phyloP scores from a whole-genome alignment of 257 asterid genomes.

The Thymus quinquecostatus region DNA sequence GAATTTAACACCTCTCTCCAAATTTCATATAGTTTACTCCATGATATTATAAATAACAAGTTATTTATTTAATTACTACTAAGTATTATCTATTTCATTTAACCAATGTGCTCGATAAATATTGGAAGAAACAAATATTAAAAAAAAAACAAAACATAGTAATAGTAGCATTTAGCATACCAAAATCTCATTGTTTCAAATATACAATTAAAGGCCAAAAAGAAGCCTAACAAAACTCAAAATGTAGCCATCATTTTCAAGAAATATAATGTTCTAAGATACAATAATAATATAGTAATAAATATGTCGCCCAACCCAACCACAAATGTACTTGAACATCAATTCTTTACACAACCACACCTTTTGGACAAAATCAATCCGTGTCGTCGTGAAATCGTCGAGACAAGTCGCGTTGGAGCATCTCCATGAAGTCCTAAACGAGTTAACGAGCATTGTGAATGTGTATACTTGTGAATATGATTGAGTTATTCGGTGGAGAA shows the following conservation, averaged over 20 bases:
- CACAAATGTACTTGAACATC: not conserved
- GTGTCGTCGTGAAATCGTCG: slow-evolving; percentile 44
- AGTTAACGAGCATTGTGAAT: not conserved
- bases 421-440: slow-evolving; percentile 68
- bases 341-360: not conserved
- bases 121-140: not conserved
- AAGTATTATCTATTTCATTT: no score
- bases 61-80: no score
- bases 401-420: slow-evolving; percentile 54
- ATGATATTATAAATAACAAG: no score
- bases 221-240: not conserved
- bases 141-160: not conserved
- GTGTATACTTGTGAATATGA: not conserved
- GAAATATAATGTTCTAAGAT: not conserved
- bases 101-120: no score
- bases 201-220: not conserved
- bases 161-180: not conserved
- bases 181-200: not conserved
- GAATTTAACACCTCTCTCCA: no score
- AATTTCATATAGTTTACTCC: no score
- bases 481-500: not conserved
- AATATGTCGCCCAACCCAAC: not conserved
- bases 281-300: not conserved
- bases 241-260: not conserved
- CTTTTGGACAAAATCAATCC: slow-evolving; percentile 13